Conservation (phyloP, 352 stramenopile species). For the Salisapilia sapeloensis region DNA sequence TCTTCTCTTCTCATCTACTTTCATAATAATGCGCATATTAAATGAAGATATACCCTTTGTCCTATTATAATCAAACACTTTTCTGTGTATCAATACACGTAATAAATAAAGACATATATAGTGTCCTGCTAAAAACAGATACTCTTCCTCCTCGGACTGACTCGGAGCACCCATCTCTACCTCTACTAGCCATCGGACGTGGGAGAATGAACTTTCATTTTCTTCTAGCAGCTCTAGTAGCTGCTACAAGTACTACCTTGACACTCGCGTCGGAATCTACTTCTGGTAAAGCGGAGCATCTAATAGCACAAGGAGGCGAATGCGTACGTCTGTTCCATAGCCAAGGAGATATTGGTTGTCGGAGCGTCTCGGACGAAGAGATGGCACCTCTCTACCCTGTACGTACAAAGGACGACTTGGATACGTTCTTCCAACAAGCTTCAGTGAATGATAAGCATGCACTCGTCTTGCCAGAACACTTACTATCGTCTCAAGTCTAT, state of each 20-base stretch:
- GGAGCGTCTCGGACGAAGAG: slow-evolving; percentile 23
- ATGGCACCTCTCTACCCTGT: slow-evolving; percentile 42
- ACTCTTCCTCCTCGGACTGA: no score
- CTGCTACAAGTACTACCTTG: no score
- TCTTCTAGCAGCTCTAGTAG: no score
- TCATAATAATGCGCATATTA: no score
- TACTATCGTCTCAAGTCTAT: slow-evolving; percentile 24
- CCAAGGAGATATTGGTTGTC: slow-evolving; percentile 39
- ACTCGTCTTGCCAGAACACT: slow-evolving; percentile 41
- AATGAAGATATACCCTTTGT: no score
- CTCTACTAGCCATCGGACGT: no score
- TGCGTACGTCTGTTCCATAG: slow-evolving; percentile 72
- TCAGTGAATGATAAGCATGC: slow-evolving; percentile 19
- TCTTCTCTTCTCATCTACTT: background rate
- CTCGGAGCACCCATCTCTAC: no score
- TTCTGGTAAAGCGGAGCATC: slow-evolving; percentile 38
- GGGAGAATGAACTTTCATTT: no score
- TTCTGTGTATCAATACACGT: no score
- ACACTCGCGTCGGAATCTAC: slow-evolving; percentile 38
- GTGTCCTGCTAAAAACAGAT: no score
- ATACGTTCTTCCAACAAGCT: slow-evolving; percentile 14
- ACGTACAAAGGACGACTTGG: slow-evolving; percentile 16
- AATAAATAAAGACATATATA: no score
- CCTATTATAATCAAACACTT: no score
- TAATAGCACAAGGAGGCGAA: slow-evolving; percentile 40